phyloP scores from a whole-genome alignment of 495 filamentous ascomycete genomes.

The Penicillium mononematosum region DNA sequence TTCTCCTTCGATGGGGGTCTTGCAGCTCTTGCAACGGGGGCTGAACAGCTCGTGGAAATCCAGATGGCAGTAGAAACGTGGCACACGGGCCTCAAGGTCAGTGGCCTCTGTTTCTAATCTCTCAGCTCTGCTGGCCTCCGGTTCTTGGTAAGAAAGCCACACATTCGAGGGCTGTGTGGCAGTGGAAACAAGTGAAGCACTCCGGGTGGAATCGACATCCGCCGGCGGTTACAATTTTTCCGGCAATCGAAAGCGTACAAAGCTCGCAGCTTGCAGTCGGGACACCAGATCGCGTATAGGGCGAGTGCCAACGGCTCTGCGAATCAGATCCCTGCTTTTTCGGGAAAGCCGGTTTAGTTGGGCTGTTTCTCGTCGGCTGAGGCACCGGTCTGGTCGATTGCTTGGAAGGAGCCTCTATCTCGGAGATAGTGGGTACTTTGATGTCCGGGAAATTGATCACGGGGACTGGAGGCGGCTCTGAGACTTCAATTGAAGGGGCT shows the following conservation, averaged over 20 bases:
- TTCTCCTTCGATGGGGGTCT: conserved; percentile 97
- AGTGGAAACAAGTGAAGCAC: conserved; percentile 89
- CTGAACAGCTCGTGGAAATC: conserved; percentile 96
- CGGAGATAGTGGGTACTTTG: conserved; percentile 42
- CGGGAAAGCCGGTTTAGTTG: conserved; percentile 18
- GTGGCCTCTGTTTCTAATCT: conserved; percentile 59
- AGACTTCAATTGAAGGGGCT: conserved; percentile 40
- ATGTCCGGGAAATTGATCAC: conserved; percentile 61
- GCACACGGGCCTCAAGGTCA: conserved; percentile 56
- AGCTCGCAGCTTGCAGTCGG: conserved; percentile 78
- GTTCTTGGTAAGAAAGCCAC: conserved; percentile 96
- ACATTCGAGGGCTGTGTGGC: conserved; percentile 83
- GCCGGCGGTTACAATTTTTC: conserved; percentile 82
- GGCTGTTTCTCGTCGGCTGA: conserved; percentile 22
- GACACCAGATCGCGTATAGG: conserved; percentile 54
- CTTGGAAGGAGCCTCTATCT: conserved; percentile 24
- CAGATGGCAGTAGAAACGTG: conserved; percentile 94
- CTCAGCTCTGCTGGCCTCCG: conserved; percentile 63
- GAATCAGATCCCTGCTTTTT: conserved; percentile 27
- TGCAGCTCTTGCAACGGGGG: conserved; percentile 92
- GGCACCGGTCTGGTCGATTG: conserved; percentile 23
- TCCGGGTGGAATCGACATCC: conserved; percentile 85
- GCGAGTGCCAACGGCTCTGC: conserved; percentile 39
- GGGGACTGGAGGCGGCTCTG: conserved; percentile 55
- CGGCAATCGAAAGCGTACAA: conserved; percentile 80